phyloP scores from a whole-genome alignment of 2,329 filamentous ascomycete species.

The Periconia digitata region DNA sequence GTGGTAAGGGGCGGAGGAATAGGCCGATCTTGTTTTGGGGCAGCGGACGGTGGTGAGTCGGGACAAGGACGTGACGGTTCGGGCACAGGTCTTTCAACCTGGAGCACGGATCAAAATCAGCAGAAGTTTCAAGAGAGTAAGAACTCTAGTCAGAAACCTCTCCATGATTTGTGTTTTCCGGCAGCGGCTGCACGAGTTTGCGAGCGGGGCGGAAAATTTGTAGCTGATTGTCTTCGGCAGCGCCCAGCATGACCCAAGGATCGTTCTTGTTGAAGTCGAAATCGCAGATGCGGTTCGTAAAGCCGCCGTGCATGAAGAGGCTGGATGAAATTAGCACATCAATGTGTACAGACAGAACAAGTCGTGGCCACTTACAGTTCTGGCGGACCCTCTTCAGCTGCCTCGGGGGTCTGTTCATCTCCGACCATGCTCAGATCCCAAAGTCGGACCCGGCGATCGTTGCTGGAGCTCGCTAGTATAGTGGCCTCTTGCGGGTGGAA shows the following conservation, averaged over 20 bases:
- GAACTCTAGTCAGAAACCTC: constrained; percentile 41
- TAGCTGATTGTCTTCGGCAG: constrained; percentile 93
- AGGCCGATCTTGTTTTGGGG: background rate
- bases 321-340: constrained; percentile 46
- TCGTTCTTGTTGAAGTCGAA: constrained; percentile 98
- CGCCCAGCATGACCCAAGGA: constrained; percentile 93
- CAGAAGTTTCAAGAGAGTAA: background rate
- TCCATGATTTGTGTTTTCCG: constrained; percentile 39
- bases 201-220: constrained; percentile 68
- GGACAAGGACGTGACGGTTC: background rate
- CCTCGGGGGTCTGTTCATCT: constrained; percentile 92
- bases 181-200: constrained; percentile 39
- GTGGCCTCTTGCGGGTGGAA: constrained; percentile 93
- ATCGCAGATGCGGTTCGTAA: constrained; percentile 94
- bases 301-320: constrained; percentile 97
- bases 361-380: constrained; percentile 74
- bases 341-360: background rate
- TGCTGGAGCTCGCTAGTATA: constrained; percentile 86
- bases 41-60: background rate
- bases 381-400: constrained; percentile 90
- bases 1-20: background rate
- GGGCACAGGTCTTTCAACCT: background rate
- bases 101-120: background rate
- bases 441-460: constrained; percentile 91
- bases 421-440: constrained; percentile 94